Percentiles rank a stretch among this genome's conserved stretches.
Conservation (phyloP, 2,329 filamentous ascomycete species). For the Thyridium curvatum region DNA sequence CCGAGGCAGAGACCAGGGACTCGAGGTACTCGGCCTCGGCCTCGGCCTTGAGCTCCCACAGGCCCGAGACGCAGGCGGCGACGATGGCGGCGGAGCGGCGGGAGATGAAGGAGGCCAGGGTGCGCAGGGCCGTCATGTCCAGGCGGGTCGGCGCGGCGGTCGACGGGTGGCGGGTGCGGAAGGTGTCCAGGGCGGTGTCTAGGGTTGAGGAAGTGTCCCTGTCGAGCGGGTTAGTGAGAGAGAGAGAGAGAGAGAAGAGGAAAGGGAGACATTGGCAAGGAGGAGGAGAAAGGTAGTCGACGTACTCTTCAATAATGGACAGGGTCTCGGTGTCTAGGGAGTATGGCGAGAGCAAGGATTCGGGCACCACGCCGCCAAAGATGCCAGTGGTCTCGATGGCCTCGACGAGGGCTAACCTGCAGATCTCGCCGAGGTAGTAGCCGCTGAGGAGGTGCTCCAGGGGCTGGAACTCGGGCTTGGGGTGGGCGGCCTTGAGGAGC, state of each 20-base stretch:
- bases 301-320: conserved; percentile 51
- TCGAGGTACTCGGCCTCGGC: conserved; percentile 42
- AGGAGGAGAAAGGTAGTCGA: conserved; percentile 5
- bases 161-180: conserved; percentile 44
- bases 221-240: not conserved
- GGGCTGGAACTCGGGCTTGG: conserved; percentile 54
- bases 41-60: conserved; percentile 49
- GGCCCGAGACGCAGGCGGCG: conserved; percentile 50
- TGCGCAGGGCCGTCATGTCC: conserved; percentile 47
- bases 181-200: conserved; percentile 37
- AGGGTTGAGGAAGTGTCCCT: conserved; percentile 40
- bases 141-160: conserved; percentile 27
- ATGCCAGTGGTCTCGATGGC: conserved; percentile 48
- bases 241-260: not conserved
- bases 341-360: conserved; percentile 45
- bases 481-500: conserved; percentile 43
- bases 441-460: conserved; percentile 58
- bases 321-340: conserved; percentile 56
- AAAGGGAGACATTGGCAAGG: not conserved
- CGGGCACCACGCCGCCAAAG: conserved; percentile 50
- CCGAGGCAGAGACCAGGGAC: conserved; percentile 1
- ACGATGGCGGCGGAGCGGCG: conserved; percentile 53
- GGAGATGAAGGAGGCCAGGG: conserved; percentile 48
- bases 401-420: conserved; percentile 50
- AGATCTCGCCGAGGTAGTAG: conserved; percentile 61